Evolutionary conservation across 176 grass and related monocot species (phyloP).

Genomic region (Dactylis glomerata): DNA sequence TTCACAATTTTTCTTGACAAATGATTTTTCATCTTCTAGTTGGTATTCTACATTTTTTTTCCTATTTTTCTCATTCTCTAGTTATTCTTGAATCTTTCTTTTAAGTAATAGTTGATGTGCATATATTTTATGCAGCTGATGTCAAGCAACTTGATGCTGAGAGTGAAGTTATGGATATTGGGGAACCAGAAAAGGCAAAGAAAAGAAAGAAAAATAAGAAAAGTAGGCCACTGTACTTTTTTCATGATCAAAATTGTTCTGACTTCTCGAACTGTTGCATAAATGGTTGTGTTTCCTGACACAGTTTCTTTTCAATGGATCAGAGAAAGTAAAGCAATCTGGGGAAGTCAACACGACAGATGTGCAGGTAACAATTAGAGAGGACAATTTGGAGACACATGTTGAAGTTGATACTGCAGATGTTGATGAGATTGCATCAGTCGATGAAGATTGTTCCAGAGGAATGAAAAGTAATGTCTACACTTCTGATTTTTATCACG

Average conservation of each 20-base stretch:
- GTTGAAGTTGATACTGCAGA: conserved; percentile 40
- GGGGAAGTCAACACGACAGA: conserved; percentile 35
- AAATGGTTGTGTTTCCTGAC: conserved; percentile 11
- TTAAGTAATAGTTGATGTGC: not conserved
- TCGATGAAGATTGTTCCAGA: conserved; percentile 81
- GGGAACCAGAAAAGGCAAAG: conserved; percentile 43
- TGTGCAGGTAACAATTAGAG: conserved; percentile 14
- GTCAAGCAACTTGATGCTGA: not conserved
- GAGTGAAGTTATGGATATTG: conserved; percentile 35
- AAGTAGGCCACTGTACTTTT: conserved; percentile 34
- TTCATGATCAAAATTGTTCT: conserved; percentile 12
- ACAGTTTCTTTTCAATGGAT: not conserved
- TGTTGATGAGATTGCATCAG: conserved; percentile 51
- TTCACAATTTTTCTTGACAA: conserved; percentile 1
- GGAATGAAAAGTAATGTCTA: conserved; percentile 88
- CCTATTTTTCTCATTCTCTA: not conserved
- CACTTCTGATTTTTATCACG: not conserved
- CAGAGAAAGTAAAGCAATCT: conserved; percentile 71
- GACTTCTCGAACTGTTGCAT: not conserved
- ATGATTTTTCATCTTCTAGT: not conserved
- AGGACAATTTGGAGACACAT: conserved; percentile 34
- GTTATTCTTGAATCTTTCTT: not conserved
- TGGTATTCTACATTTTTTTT: conserved; percentile 9
- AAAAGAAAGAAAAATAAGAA: conserved; percentile 48
- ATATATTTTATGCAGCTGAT: conserved; percentile 24